Conservation (phyloP, 305 asterid species). For the Striga hermonthica region DNA sequence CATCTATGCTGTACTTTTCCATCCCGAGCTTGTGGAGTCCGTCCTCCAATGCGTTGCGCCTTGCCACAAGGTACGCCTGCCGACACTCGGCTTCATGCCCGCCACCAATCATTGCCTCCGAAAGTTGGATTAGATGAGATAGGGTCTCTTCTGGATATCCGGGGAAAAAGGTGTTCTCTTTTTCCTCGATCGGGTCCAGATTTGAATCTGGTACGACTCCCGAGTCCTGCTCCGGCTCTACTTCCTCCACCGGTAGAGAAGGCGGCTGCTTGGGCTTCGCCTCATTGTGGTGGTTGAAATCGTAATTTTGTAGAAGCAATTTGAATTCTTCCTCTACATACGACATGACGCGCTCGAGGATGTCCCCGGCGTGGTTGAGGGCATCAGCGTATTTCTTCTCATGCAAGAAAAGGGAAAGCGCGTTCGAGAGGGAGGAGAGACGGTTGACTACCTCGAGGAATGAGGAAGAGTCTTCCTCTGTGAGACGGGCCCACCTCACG, state of each 20-base stretch:
- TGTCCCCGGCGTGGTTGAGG: slow-evolving; percentile 55
- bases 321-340: slow-evolving; percentile 71
- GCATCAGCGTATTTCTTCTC: slow-evolving; percentile 48
- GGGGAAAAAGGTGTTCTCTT: slow-evolving; percentile 29
- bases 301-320: slow-evolving; percentile 40
- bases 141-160: slow-evolving; percentile 49
- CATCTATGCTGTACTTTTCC: slow-evolving; percentile 69
- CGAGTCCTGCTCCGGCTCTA: slow-evolving; percentile 37
- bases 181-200: slow-evolving; percentile 21
- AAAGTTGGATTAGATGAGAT: slow-evolving; percentile 58
- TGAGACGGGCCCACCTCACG: slow-evolving; percentile 50
- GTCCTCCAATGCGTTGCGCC: slow-evolving; percentile 65
- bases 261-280: slow-evolving; percentile 22
- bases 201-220: not conserved
- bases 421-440: slow-evolving; percentile 39
- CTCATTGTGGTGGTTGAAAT: not conserved
- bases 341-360: slow-evolving; percentile 68
- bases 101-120: slow-evolving; percentile 69
- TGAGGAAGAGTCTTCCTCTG: slow-evolving; percentile 47
- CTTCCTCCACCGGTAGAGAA: not conserved
- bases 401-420: slow-evolving; percentile 41
- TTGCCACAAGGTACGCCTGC: slow-evolving; percentile 48
- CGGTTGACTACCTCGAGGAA: slow-evolving; percentile 51
- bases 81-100: slow-evolving; percentile 68
- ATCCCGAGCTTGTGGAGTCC: slow-evolving; percentile 70